Conservation (phyloP, 2,329 filamentous ascomycete genomes). For the Beauveria australis region DNA sequence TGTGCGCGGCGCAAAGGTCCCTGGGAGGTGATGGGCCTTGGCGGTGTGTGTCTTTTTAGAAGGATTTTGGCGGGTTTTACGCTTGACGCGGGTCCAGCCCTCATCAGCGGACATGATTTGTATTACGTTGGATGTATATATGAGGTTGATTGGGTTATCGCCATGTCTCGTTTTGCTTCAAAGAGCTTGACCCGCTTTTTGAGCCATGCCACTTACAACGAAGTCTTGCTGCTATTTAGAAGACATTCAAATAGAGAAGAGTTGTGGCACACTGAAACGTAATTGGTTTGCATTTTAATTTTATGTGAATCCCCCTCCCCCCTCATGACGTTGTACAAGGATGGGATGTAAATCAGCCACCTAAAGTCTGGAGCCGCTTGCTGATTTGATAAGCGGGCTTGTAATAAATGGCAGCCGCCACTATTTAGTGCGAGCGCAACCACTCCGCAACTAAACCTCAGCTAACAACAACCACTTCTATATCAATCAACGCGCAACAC, state of each 20-base stretch:
- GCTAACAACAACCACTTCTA: background rate
- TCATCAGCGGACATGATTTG: background rate
- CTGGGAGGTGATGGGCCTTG: background rate
- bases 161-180: background rate
- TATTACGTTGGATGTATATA: background rate
- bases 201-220: background rate
- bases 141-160: background rate
- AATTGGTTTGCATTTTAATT: no score
- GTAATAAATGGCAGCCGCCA: background rate
- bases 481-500: background rate
- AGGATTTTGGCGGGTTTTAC: background rate
- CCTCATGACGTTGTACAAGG: no score
- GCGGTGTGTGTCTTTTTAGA: background rate
- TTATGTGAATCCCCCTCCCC: no score
- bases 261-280: no score
- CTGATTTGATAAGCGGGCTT: background rate
- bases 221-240: background rate
- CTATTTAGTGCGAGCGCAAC: background rate
- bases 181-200: background rate
- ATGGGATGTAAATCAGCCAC: no score
- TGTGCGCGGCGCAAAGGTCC: slow-evolving; percentile 12
- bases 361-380: no score
- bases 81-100: background rate
- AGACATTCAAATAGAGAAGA: background rate
- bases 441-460: background rate